phyloP scores from a whole-genome alignment of 148 eudicot genomes.

The Rhododendron griersonianum region DNA sequence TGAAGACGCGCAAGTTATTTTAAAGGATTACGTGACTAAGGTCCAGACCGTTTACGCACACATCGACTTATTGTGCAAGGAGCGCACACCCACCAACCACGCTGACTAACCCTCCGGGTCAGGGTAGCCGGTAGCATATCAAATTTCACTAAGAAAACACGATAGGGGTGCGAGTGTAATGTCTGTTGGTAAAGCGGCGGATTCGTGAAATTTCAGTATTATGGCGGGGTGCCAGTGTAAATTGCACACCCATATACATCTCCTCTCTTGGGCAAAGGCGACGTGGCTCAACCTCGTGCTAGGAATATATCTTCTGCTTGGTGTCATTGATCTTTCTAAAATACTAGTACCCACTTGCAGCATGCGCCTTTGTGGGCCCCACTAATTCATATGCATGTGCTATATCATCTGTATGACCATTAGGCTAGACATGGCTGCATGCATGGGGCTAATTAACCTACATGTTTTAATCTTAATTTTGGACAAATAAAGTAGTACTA shows the following conservation, averaged over 20 bases:
- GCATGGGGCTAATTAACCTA: not conserved
- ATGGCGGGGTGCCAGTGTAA: not conserved
- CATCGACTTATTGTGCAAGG: no score
- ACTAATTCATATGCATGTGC: not conserved
- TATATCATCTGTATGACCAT: not conserved
- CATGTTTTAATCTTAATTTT: not conserved
- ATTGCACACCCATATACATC: not conserved
- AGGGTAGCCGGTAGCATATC: no score
- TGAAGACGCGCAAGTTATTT: no score
- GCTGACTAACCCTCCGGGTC: no score
- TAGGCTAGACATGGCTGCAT: not conserved
- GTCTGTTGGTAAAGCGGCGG: not conserved
- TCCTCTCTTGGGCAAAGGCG: not conserved
- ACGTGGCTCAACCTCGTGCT: slow-evolving; percentile 10
- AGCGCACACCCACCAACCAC: no score
- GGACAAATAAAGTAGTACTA: no score
- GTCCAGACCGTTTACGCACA: not conserved
- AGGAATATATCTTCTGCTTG: slow-evolving; percentile 6
- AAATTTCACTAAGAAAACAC: not conserved
- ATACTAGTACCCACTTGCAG: not conserved
- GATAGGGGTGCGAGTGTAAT: not conserved
- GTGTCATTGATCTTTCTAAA: not conserved
- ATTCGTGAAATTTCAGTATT: not conserved
- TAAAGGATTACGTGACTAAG: not conserved
- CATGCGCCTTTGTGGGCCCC: not conserved